Evolutionary conservation across 768 basidiomycete species (phyloP).

Genomic region (Jaapia argillacea): DNA sequence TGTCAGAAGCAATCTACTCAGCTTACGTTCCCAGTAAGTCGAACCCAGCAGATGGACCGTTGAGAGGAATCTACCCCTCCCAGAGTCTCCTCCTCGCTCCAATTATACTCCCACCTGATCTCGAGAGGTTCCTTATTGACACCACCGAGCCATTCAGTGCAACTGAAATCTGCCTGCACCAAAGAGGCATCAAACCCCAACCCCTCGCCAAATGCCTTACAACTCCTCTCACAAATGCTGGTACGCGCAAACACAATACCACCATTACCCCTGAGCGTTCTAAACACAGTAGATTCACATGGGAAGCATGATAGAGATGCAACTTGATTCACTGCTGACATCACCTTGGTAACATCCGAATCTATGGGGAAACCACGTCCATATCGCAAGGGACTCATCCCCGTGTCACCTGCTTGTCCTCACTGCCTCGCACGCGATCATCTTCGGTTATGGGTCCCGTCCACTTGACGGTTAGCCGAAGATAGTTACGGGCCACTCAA

Average conservation of each 20-base stretch:
- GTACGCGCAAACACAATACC: too few species aligned
- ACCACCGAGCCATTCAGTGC: conserved; percentile 1
- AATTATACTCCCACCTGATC: conserved; percentile 17
- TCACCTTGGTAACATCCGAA: background rate
- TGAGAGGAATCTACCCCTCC: conserved; percentile 19
- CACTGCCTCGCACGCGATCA: conserved; percentile 6
- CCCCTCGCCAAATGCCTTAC: background rate
- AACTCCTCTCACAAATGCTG: background rate
- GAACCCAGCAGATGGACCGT: conserved; percentile 31
- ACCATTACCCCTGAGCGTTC: background rate
- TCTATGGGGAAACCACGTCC: background rate
- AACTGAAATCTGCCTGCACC: background rate
- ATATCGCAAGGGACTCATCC: too few species aligned
- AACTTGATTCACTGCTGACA: background rate
- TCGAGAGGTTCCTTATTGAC: conserved; percentile 7
- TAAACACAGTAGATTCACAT: background rate
- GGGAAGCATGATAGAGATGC: too few species aligned
- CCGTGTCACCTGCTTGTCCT: conserved; percentile 5
- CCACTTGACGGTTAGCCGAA: background rate
- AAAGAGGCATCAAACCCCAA: conserved; percentile 1
- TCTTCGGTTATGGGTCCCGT: conserved; percentile 4
- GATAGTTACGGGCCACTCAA: too few species aligned
- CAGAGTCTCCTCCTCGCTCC: conserved; percentile 18
- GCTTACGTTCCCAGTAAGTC: conserved; percentile 21
- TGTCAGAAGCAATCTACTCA: conserved; percentile 13